Base-by-base conservation (phyloP, 352 stramenopile species). In the Phytopythium cucurbitacearum region DNA sequence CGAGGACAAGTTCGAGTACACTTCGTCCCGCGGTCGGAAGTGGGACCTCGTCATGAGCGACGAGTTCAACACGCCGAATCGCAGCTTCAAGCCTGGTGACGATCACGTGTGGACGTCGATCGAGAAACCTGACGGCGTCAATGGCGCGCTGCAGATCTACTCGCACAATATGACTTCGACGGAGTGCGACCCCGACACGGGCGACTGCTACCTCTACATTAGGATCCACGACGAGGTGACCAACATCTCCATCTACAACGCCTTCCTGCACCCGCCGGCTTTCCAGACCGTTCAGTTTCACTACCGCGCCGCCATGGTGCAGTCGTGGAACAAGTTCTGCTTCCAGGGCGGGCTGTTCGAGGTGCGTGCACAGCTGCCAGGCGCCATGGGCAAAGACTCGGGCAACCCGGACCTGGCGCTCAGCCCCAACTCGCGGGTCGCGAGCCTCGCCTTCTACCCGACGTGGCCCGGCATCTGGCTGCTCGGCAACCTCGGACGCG, bases 281-380 rank as follows among this genome's bases (percentile, higher is more conserved):
- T 72, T 57, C 53, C 16, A 68, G 48, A 60, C 48, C 40, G 50
- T 45, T 7, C 15, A 35, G 10, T 70, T 69, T 35, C 63, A 61
- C 50, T 80, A 81, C 48, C 60, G 64, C 10, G 81, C 71, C 16
- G 88, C 64, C 16, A 96, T 97, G 87, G 41, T 97, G 6, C 87
- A 97, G 64, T 75, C 62, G 0, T 97, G 88, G 90, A 96, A 96
- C 61, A 97, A 97, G 43, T 97, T 97, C 57, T 97, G 90, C 68
- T 95, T 97, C 57, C 91, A 91, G 16, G 90, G 88, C 2, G 92
- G 92, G 4, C 85, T 97, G 52, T 55, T 97, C 34, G 90, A 97
- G 58, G 66, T 96, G 6, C 67, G 78, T 37, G 78, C 87, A 1
- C 85, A 94, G 51, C 73, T 98, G 6, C 93, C 91, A 0, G 91